phyloP scores from a whole-genome alignment of 371 early-diverging fungal species.

The Syncephalastrum racemosum region DNA sequence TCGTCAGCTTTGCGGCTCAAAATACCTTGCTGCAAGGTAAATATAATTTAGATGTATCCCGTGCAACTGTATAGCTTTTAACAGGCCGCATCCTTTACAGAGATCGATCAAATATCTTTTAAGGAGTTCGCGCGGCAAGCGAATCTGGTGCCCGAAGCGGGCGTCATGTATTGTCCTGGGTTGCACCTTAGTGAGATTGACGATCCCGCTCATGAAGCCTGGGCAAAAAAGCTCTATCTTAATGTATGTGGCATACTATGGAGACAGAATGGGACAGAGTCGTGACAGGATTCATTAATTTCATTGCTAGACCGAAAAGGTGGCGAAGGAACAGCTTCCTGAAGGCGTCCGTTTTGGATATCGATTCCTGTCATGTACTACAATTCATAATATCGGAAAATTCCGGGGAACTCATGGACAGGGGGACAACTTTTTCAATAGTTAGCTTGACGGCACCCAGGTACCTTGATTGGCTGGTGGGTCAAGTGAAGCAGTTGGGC shows the following conservation, averaged over 20 bases:
- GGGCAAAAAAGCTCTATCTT: slow-evolving; percentile 7
- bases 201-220: slow-evolving; percentile 23
- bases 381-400: not conserved
- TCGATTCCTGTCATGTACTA: slow-evolving; percentile 32
- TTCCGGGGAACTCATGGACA: not conserved
- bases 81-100: slow-evolving; percentile 11
- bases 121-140: slow-evolving; percentile 30
- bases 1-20: slow-evolving; percentile 29
- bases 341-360: slow-evolving; percentile 22
- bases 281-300: no score
- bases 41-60: not conserved
- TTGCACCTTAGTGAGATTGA: slow-evolving; percentile 20
- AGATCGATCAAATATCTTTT: slow-evolving; percentile 28
- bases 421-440: slow-evolving; percentile 1
- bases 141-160: slow-evolving; percentile 26
- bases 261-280: no score
- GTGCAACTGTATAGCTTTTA: not conserved
- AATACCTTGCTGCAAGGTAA: slow-evolving; percentile 35
- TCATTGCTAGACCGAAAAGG: slow-evolving; percentile 15
- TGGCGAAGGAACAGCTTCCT: slow-evolving; percentile 22
- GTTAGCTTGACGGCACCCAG: slow-evolving; percentile 37
- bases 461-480: slow-evolving; percentile 66
- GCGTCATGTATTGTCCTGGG: slow-evolving; percentile 29
- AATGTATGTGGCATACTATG: no score
- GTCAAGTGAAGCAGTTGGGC: slow-evolving; percentile 50